Base-by-base conservation (phyloP, 2,329 filamentous ascomycete species). In the Alternaria atra region DNA sequence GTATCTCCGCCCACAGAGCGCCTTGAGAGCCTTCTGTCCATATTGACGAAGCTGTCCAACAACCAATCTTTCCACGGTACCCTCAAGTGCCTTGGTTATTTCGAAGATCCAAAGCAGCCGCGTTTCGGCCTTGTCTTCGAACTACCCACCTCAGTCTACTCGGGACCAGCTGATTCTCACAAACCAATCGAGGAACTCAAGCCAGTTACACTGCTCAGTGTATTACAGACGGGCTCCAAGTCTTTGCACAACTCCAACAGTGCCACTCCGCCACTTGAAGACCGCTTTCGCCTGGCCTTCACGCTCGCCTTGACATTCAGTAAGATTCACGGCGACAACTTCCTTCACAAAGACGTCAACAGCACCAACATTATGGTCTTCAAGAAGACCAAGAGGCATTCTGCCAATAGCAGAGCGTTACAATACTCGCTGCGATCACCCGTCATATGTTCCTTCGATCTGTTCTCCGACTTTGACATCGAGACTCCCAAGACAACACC, bases 51-150 rank as follows among this genome's bases (percentile, higher is more conserved):
- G 46, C 58, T 78, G 10, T 67, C 72, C 43, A 72, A 65, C 46
- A 72, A 79, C 46, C 75, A 78, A 44, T 67, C 74, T 5, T 74
- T 76, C 35, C 70, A 75, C 52, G 77, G 76, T 4, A 81, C 80
- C 25, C 84, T 89, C 2, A 91, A 85, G 83, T 89, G 85, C 69
- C 77, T 73, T 83, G 91, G 64, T 71, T 94, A 92, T 71, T 93
- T 92, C 69, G 91, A 94, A 73, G 91, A 94, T 69, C 84, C 90
- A 54, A 85, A 87, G 54, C 89, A 91, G 56, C 81, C 82, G 0
- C 85, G 91, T 9, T 86, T 93, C 55, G 91, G 91, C 5, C 82
- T 94, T 10, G 85, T 94, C 10, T 94, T 92, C 70, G 89, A 91
- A 51, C 86, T 94, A 30, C 91, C 91, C 2, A 83, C 86, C 1